Evolutionary conservation across 164 flowering plant species (phyloP).

Genomic region (Vitis amurensis): DNA sequence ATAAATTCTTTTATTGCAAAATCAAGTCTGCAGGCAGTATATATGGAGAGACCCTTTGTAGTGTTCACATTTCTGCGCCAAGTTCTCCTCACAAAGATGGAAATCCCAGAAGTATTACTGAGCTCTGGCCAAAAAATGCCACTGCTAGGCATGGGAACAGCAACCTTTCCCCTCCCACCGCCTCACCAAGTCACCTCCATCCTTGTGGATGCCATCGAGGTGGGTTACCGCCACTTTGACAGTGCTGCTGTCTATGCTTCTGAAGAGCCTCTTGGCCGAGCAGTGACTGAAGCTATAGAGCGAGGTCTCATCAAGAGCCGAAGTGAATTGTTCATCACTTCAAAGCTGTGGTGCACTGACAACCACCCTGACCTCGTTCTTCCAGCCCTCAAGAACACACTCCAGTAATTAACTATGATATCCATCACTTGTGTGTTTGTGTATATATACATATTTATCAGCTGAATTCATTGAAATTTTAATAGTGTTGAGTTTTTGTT

Average conservation of each 20-base stretch:
- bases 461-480: no score
- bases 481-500: no score
- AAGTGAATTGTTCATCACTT: conserved; percentile 36
- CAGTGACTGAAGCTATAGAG: no score
- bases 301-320: conserved; percentile 30
- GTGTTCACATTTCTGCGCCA: no score
- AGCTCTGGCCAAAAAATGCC: conserved; percentile 22
- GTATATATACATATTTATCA: no score
- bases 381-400: conserved; percentile 28
- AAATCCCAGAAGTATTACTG: conserved; percentile 13
- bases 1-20: no score
- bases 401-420: conserved; percentile 17
- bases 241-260: not conserved
- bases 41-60: no score
- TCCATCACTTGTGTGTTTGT: no score
- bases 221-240: conserved; percentile 40
- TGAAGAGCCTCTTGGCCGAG: no score
- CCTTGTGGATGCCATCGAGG: conserved; percentile 25
- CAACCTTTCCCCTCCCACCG: not conserved
- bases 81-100: no score
- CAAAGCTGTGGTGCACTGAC: conserved; percentile 37
- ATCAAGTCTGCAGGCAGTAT: no score
- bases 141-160: conserved; percentile 23
- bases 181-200: conserved; percentile 4
- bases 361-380: conserved; percentile 29